These are phyloP conservation scores for Solanum paucissectum DNA, from an alignment of 257 asterid genomes.

Conservation along the genomic window DNA sequence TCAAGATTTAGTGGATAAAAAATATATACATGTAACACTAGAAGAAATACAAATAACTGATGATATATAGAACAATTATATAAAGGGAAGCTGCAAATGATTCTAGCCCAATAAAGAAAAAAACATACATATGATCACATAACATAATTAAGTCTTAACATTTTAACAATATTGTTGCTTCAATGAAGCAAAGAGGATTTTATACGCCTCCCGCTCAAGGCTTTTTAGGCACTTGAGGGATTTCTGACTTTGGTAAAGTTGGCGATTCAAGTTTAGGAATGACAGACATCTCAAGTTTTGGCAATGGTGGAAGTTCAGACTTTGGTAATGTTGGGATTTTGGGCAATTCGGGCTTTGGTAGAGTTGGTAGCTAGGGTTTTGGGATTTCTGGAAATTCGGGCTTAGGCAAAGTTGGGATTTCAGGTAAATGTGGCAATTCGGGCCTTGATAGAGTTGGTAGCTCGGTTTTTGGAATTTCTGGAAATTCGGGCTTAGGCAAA, in stretches of 20 bases:
- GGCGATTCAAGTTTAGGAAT: background rate
- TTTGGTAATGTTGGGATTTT: background rate
- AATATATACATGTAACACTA: background rate
- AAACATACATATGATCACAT: background rate
- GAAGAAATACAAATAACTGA: no score
- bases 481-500: no score
- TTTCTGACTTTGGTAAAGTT: background rate
- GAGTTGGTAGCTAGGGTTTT: constrained; percentile 7
- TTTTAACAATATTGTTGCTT: background rate
- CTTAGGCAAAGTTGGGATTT: constrained; percentile 4
- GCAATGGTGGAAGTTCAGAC: background rate
- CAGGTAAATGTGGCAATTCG: background rate
- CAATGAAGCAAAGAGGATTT: background rate
- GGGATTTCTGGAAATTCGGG: background rate
- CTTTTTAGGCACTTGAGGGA: background rate
- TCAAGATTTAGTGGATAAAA: background rate
- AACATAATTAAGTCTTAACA: background rate
- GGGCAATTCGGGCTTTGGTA: constrained; percentile 19
- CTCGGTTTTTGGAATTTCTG: no score
- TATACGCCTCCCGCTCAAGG: background rate
- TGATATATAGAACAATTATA: no score
- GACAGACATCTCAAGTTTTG: background rate
- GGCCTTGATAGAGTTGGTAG: no score
- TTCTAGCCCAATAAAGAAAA: background rate
- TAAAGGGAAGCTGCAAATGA: background rate